Conservation (phyloP, 1,284 basidiomycete species). For the Bjerkandera adusta region DNA sequence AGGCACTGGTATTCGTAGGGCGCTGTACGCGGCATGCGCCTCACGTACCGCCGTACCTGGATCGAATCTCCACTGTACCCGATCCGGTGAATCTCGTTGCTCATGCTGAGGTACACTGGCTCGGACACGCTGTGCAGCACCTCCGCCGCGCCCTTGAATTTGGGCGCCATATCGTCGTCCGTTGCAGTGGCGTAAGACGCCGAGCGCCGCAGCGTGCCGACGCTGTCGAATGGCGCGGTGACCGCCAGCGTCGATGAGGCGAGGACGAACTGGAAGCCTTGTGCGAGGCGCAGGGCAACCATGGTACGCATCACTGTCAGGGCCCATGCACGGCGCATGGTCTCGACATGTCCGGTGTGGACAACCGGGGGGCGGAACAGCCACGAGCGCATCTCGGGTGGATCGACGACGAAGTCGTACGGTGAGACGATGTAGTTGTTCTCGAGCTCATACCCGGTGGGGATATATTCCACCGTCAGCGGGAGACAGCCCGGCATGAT, state of each 20-base stretch:
- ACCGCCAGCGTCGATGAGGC: slow-evolving; percentile 27
- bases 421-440: slow-evolving; percentile 79
- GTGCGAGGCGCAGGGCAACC: slow-evolving; percentile 87
- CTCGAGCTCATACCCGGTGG: slow-evolving; percentile 73
- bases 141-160: slow-evolving; percentile 69
- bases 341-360: slow-evolving; percentile 45
- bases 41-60: slow-evolving; percentile 85
- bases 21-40: slow-evolving; percentile 63
- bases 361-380: slow-evolving; percentile 62
- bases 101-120: slow-evolving; percentile 91
- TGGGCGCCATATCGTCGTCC: slow-evolving; percentile 54
- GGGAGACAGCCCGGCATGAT: slow-evolving; percentile 86
- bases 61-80: slow-evolving; percentile 86
- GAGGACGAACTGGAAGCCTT: slow-evolving; percentile 96
- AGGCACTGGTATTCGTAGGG: slow-evolving; percentile 83
- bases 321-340: slow-evolving; percentile 69
- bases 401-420: slow-evolving; percentile 78
- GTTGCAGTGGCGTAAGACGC: slow-evolving; percentile 47
- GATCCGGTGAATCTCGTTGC: slow-evolving; percentile 93
- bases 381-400: slow-evolving; percentile 78
- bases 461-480: slow-evolving; percentile 90
- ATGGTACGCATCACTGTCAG: slow-evolving; percentile 91
- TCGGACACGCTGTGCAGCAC: slow-evolving; percentile 64
- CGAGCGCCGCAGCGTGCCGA: slow-evolving; percentile 38
- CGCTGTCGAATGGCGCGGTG: slow-evolving; percentile 21